Evolutionary conservation across 352 stramenopile species (phyloP), one percentile per base, ranked within the genome.

Genomic region (Thalassiosira livingstoniorum): DNA sequence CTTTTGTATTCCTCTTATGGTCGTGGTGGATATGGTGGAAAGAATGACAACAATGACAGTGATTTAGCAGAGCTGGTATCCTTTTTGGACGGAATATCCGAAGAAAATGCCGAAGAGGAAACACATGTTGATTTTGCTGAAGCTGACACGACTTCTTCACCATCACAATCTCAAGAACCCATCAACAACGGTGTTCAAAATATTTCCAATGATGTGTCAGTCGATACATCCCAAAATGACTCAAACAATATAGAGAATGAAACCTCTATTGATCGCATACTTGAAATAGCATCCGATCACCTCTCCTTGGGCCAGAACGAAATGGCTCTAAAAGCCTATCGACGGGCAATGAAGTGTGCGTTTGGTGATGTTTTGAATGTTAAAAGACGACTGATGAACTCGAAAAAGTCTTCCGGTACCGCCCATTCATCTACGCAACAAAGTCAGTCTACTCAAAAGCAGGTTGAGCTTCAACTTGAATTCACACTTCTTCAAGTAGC

Each of bases 381-480:
- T 27, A 84, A 84, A 51, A 43, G 71, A n/a, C 35, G 71, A 35
- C 34, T 84, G 2, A 29, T 66, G 25, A 27, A 61, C 13, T 37
- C 70, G 7, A 78, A 84, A 27, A 45, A 37, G 35, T 51, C n/a
- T n/a, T n/a, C n/a, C n/a, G n/a, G n/a, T n/a, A 69, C 51, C 25
- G 23, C 31, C 35, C 18, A 45, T 27, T 47, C 31, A 2, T 35
- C 60, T 57, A 15, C 21, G 4, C 10, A 47, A 27, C n/a, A n/a
- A n/a, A 43, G 67, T 10, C 51, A 78, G 34, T 37, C 72, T 23
- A 79, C 53, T 29, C 75, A 69, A 42, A 31, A 79, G 45, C 51
- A 84, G 39, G n/a, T n/a, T n/a, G n/a, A n/a, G n/a, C n/a, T n/a
- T n/a, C n/a, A 70, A 45, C 75, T 84, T 35, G 69, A 84, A 75